Percentiles rank a stretch among this genome's conserved stretches.
These are phyloP conservation scores for Cyberlindnera maritima DNA, from an alignment of 805 yeast genomes.

Conservation along the genomic window DNA sequence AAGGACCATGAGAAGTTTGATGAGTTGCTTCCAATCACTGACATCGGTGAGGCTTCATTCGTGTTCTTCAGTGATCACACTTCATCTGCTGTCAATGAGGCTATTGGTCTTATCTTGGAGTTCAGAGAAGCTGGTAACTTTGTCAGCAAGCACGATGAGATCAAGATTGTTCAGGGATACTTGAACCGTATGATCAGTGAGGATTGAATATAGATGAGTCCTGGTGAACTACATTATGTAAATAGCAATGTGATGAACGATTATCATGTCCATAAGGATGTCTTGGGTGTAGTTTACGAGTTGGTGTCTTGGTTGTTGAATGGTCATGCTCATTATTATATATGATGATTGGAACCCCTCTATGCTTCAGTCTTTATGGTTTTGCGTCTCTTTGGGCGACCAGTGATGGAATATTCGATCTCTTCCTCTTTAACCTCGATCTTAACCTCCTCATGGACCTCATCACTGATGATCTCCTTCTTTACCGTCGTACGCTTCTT, in stretches of 20 bases:
- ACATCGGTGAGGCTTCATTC: slow-evolving; percentile 45
- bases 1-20: slow-evolving; percentile 36
- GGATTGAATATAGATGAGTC: background rate
- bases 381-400: slow-evolving; percentile 30
- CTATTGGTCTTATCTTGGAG: slow-evolving; percentile 39
- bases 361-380: slow-evolving; percentile 6
- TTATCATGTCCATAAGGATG: too few species aligned
- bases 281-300: too few species aligned
- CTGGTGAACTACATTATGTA: background rate
- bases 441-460: slow-evolving; percentile 1
- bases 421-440: slow-evolving; percentile 16
- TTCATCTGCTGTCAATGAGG: slow-evolving; percentile 37
- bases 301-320: too few species aligned
- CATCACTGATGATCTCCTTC: slow-evolving; percentile 1
- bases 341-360: too few species aligned
- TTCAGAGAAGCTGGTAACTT: slow-evolving; percentile 41
- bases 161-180: slow-evolving; percentile 33
- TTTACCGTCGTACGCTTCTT: slow-evolving; percentile 19
- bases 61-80: slow-evolving; percentile 45
- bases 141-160: slow-evolving; percentile 34
- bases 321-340: too few species aligned
- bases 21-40: slow-evolving; percentile 27
- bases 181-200: slow-evolving; percentile 16
- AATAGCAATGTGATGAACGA: slow-evolving; percentile 5
- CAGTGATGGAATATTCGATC: slow-evolving; percentile 27